These are phyloP conservation scores for Candida tammaniensis DNA, from an alignment of 805 yeast genomes.

Conservation along the genomic window DNA sequence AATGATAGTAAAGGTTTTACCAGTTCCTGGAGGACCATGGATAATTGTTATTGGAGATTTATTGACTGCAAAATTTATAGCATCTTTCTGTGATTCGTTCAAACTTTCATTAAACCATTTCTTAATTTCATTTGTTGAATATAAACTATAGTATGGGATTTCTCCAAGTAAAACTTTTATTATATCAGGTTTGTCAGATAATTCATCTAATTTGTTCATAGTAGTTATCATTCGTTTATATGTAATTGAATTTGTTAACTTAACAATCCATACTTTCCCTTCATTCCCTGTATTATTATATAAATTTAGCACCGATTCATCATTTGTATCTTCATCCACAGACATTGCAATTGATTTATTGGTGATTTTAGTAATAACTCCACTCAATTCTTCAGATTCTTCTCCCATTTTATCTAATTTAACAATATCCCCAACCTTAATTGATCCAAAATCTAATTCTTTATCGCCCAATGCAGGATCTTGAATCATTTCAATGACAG, in stretches of 20 bases:
- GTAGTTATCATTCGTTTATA: conserved; percentile 78
- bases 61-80: conserved; percentile 63
- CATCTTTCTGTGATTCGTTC: conserved; percentile 70
- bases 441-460: conserved; percentile 45
- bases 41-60: conserved; percentile 56
- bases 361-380: conserved; percentile 60
- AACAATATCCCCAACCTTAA: conserved; percentile 78
- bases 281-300: conserved; percentile 41
- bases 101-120: conserved; percentile 38
- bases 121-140: conserved; percentile 2
- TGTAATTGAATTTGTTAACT: conserved; percentile 65
- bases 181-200: conserved; percentile 29
- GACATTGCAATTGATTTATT: conserved; percentile 53
- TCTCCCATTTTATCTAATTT: conserved; percentile 48
- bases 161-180: conserved; percentile 50
- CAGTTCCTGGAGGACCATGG: conserved; percentile 85
- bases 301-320: conserved; percentile 45
- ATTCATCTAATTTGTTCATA: conserved; percentile 59
- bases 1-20: conserved; percentile 78
- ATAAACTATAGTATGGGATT: conserved; percentile 21
- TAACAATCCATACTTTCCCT: conserved; percentile 61
- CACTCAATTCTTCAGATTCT: conserved; percentile 41
- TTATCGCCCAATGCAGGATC: conserved; percentile 46
- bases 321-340: conserved; percentile 55
- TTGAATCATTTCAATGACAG: conserved; percentile 57